Conservation (phyloP, 2,329 filamentous ascomycete species). For the Trichophaea hybrida region DNA sequence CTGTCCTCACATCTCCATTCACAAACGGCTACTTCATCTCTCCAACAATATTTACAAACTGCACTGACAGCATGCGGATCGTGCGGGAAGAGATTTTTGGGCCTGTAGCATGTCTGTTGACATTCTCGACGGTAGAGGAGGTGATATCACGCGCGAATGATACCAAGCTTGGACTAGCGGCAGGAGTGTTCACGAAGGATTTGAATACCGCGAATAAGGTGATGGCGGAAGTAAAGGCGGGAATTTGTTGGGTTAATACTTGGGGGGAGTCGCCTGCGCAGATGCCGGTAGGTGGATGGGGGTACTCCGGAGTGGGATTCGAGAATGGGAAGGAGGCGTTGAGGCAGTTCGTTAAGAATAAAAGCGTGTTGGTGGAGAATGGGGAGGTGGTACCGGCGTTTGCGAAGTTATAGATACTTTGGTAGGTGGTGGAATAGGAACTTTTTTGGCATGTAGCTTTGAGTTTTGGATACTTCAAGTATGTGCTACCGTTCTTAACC, state of each 20-base stretch:
- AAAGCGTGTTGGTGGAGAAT: constrained; percentile 71
- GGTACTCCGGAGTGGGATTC: constrained; percentile 28
- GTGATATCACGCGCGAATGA: constrained; percentile 42
- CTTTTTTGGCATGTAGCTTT: neutral
- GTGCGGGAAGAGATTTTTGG: constrained; percentile 51
- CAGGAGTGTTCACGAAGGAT: constrained; percentile 41
- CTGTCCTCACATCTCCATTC: constrained; percentile 38
- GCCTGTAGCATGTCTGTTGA: constrained; percentile 45
- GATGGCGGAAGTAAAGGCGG: constrained; percentile 42
- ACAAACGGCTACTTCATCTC: constrained; percentile 65
- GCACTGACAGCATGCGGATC: constrained; percentile 65
- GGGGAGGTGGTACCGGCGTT: constrained; percentile 59
- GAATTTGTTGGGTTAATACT: constrained; percentile 47
- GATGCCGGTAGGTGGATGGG: constrained; percentile 18
- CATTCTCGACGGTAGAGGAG: constrained; percentile 44
- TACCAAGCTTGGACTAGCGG: constrained; percentile 43
- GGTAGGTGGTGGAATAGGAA: too few species aligned
- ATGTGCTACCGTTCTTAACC: too few species aligned
- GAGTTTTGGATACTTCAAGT: too few species aligned
- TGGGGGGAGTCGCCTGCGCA: constrained; percentile 54
- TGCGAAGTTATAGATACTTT: constrained; percentile 52
- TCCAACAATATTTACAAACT: constrained; percentile 76
- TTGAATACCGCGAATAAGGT: constrained; percentile 36
- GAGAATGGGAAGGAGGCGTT: constrained; percentile 63
- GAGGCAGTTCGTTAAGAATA: constrained; percentile 70